Conservation (phyloP, 208 protist species). For the Trypanosomatidae sp. region DNA sequence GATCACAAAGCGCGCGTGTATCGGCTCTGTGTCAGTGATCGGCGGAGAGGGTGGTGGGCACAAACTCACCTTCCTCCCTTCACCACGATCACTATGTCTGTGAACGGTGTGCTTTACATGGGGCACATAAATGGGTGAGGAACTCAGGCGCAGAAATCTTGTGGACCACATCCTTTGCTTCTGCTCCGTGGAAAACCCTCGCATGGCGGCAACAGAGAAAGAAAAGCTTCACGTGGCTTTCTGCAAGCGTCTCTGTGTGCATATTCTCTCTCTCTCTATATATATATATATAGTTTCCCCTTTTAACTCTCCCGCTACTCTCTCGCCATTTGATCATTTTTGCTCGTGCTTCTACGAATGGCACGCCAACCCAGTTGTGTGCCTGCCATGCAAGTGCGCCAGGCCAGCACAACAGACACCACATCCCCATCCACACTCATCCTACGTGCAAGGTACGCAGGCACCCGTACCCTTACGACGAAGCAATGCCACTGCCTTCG, state of each 20-base stretch:
- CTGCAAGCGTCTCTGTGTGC: not conserved
- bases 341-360: not conserved
- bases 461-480: no score
- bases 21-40: not conserved
- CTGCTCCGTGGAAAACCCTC: not conserved
- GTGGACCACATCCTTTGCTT: not conserved
- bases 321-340: not conserved
- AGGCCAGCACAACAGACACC: not conserved
- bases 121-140: no score
- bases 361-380: not conserved
- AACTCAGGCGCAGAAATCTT: not conserved
- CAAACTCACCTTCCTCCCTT: not conserved
- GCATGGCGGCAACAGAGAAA: not conserved
- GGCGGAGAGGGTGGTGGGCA: not conserved
- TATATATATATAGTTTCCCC: not conserved
- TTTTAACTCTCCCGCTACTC: not conserved
- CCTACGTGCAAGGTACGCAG: not conserved
- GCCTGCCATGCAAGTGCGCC: not conserved
- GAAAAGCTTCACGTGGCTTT: not conserved
- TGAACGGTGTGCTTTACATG: not conserved
- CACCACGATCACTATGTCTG: no score
- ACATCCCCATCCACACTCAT: slow-evolving; percentile 1
- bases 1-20: not conserved
- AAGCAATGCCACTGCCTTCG: slow-evolving; percentile 2
- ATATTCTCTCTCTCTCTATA: not conserved